Base-by-base conservation (phyloP, 148 eudicot genomes). In the Euryodendron excelsum region DNA sequence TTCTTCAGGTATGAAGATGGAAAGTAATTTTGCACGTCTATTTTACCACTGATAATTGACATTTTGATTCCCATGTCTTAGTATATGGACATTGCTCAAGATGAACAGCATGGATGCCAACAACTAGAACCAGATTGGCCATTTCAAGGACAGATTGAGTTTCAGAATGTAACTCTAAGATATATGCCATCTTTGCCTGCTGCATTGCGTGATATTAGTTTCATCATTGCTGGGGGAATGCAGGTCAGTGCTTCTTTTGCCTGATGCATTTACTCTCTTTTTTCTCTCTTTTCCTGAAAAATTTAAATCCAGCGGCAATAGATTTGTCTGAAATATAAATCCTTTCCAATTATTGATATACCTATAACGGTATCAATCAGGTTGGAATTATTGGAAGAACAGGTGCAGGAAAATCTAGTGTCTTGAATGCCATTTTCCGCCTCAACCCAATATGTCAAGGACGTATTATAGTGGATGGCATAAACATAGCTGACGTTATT, bases 361-460 rank as follows among this genome's bases (percentile, higher is more conserved):
- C 31, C 33, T 66, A 58, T 67, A n/a, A 72, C 59, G 37, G 69
- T 55, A 59, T 21, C 69, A 11, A 60, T 78, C 84, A 96, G 99
- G 94, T 92, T 66, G 99, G 99, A 53, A 85, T 96, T 69, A 77
- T 96, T 84, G 99, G 99, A 85, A 89, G 99, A 85, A 96, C 99
- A 39, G 99, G 98, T 72, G 99, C 99, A 59, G 99, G 99, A 83
- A 96, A 96, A 87, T 96, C 99, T 48, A 96, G 97, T 72, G 79
- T 96, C 45, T 84, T 96, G 77, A 96, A 96, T 86, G 98, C 91
- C 69, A 83, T 96, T 81, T 96, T 96, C 80, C 91, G 97, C 69
- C 89, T 96, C 52, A 89, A 88, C 78, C 97, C 93, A 48, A 83
- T 90, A 34, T 86, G 86, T 77, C 84, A 85, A 83, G 99, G 99